phyloP scores from a whole-genome alignment of 805 yeast genomes.

The Clavispora santaluciae region DNA sequence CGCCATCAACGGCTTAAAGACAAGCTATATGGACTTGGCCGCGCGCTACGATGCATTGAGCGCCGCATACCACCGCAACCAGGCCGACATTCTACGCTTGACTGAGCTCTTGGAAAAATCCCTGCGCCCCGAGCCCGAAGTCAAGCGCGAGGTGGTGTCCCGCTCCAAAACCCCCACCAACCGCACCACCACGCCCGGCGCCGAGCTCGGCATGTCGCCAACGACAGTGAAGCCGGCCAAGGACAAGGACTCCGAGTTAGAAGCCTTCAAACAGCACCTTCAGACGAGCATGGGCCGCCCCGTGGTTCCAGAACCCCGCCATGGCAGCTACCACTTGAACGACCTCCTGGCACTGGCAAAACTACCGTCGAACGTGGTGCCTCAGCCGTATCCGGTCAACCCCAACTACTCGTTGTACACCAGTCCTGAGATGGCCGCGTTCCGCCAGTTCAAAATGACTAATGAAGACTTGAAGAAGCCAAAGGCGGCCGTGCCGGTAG shows the following conservation, averaged over 20 bases:
- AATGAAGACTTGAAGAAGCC: slow-evolving; percentile 3
- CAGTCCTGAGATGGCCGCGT: slow-evolving; percentile 12
- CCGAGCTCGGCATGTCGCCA: slow-evolving; percentile 11
- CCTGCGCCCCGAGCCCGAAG: slow-evolving; percentile 2
- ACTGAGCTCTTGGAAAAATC: slow-evolving; percentile 40
- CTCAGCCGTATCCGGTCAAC: slow-evolving; percentile 32
- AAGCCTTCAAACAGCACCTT: slow-evolving; percentile 10
- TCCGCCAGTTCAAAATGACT: slow-evolving; percentile 7
- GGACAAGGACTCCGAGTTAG: slow-evolving; percentile 3
- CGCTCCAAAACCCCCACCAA: slow-evolving; percentile 10
- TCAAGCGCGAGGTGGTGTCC: slow-evolving; percentile 2
- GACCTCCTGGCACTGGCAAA: slow-evolving; percentile 7
- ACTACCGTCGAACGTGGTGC: slow-evolving; percentile 21
- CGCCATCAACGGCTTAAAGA: slow-evolving; percentile 32
- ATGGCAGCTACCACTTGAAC: slow-evolving; percentile 7
- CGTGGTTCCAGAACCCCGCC: slow-evolving; percentile 1
- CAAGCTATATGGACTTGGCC: slow-evolving; percentile 40
- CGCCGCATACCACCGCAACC: slow-evolving; percentile 45
- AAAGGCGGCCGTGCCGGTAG: slow-evolving; percentile 10
- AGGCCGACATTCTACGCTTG: slow-evolving; percentile 48
- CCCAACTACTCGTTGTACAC: slow-evolving; percentile 31
- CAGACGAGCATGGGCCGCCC: slow-evolving; percentile 3
- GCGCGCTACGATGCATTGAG: slow-evolving; percentile 44
- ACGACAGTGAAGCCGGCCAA: slow-evolving; percentile 8
- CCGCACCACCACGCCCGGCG: slow-evolving; percentile 6